phyloP scores from a whole-genome alignment of 1,284 basidiomycete genomes.

The Bjerkandera adusta region DNA sequence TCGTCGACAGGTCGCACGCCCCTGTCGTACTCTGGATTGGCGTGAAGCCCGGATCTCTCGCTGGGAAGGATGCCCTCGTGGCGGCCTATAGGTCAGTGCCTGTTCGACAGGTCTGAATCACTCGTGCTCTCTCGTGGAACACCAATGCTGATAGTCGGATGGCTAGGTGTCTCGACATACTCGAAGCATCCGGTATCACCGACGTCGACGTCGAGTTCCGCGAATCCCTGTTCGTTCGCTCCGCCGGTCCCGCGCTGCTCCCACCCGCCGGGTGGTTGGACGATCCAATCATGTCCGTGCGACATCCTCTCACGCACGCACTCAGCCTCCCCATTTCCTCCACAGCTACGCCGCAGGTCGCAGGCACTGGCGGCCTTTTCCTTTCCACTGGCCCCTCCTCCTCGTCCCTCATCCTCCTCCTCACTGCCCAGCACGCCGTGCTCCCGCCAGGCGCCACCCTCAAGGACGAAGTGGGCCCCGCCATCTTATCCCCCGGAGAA shows the following conservation, averaged over 20 bases:
- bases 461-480: no score
- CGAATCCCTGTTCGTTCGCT: background rate
- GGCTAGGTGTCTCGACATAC: background rate
- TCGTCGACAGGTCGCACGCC: no score
- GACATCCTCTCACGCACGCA: background rate
- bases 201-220: background rate
- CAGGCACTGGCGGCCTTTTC: constrained; percentile 1
- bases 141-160: no score
- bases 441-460: no score
- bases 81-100: no score
- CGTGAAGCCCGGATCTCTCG: background rate
- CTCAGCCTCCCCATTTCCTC: constrained; percentile 2
- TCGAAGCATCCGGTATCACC: background rate
- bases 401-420: background rate
- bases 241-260: background rate
- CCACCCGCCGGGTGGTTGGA: background rate
- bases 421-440: background rate
- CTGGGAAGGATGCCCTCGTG: background rate
- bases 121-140: no score
- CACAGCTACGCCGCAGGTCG: no score
- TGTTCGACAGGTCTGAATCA: no score
- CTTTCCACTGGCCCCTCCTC: background rate
- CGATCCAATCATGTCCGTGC: background rate
- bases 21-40: background rate
- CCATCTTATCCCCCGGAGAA: no score